Evolutionary conservation across 139 green algal species (phyloP).

Genomic region (Penium margaritaceum): DNA sequence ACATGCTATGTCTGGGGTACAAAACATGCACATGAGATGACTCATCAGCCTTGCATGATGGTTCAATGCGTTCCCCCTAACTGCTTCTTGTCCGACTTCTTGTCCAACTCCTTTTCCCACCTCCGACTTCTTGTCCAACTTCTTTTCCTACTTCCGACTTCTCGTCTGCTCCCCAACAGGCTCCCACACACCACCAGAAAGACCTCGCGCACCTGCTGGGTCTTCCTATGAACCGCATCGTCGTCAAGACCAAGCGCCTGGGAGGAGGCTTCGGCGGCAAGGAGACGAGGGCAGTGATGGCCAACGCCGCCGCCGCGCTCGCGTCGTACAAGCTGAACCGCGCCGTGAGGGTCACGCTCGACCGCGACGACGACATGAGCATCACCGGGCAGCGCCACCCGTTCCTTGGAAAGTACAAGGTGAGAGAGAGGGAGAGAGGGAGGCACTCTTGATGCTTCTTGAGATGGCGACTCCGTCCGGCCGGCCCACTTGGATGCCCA

Average conservation of each 20-base stretch:
- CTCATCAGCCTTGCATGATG: no score
- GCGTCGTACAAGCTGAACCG: conserved; percentile 64
- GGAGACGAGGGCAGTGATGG: conserved; percentile 74
- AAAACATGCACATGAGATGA: no score
- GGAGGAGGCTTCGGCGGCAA: conserved; percentile 96
- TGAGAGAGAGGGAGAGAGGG: not conserved
- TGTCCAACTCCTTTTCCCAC: no score
- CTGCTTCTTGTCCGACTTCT: no score
- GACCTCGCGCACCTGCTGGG: conserved; percentile 66
- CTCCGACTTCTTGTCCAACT: no score
- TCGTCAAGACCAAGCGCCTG: conserved; percentile 80
- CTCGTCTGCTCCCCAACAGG: no score
- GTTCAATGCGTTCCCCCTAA: no score
- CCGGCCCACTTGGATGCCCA: no score
- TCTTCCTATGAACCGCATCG: conserved; percentile 72
- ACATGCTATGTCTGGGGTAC: not conserved
- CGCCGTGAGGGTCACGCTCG: conserved; percentile 70
- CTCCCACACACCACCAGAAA: conserved; percentile 72
- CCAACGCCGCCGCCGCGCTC: conserved; percentile 68
- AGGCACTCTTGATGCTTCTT: not conserved
- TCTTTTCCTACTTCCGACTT: no score
- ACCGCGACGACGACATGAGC: conserved; percentile 61
- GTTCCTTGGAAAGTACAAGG: conserved; percentile 46
- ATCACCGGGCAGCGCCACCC: conserved; percentile 61
- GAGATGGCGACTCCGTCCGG: no score